Percentiles rank a stretch among this genome's conserved stretches.
phyloP scores from a whole-genome alignment of 2,329 filamentous ascomycete species.

The Penicillium sp. region DNA sequence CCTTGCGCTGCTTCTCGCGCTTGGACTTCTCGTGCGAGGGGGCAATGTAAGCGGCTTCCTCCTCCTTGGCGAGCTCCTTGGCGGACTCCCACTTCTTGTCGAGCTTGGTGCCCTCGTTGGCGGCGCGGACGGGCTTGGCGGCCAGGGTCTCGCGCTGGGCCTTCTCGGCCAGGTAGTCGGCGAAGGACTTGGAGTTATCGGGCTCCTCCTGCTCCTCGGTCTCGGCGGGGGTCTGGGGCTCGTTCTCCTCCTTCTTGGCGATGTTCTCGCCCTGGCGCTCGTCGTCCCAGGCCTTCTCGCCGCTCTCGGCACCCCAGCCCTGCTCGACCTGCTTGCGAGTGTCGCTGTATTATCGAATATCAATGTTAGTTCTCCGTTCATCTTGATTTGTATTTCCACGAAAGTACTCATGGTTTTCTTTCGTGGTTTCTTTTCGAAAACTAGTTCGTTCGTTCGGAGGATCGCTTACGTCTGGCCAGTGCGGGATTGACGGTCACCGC shows the following conservation, averaged over 20 bases:
- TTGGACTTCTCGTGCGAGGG: conserved; percentile 69
- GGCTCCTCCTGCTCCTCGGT: conserved; percentile 58
- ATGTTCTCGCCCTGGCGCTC: conserved; percentile 89
- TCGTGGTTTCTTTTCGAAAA: not conserved
- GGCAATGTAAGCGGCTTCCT: conserved; percentile 71
- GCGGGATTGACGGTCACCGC: conserved; percentile 58
- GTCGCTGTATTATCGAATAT: conserved; percentile 30
- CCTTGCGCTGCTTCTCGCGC: conserved; percentile 84
- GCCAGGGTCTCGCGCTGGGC: conserved; percentile 65
- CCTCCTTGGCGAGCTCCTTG: conserved; percentile 59
- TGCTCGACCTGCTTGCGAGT: conserved; percentile 60
- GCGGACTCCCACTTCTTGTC: conserved; percentile 92
- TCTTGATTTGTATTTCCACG: not conserved
- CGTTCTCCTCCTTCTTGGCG: conserved; percentile 78
- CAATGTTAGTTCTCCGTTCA: conserved; percentile 22
- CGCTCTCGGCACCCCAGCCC: conserved; percentile 82
- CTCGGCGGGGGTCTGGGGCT: conserved; percentile 53
- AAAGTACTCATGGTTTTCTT: not conserved
- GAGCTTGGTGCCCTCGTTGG: conserved; percentile 84
- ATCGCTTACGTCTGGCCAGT: conserved; percentile 55
- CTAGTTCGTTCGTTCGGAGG: conserved; percentile 4
- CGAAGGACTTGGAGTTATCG: conserved; percentile 87
- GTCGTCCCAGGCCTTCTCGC: conserved; percentile 79
- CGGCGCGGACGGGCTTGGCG: conserved; percentile 70
- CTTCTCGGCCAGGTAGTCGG: conserved; percentile 77